phyloP scores from a whole-genome alignment of 1,139 yeast genomes.

The Saccharomyces hybrid region DNA sequence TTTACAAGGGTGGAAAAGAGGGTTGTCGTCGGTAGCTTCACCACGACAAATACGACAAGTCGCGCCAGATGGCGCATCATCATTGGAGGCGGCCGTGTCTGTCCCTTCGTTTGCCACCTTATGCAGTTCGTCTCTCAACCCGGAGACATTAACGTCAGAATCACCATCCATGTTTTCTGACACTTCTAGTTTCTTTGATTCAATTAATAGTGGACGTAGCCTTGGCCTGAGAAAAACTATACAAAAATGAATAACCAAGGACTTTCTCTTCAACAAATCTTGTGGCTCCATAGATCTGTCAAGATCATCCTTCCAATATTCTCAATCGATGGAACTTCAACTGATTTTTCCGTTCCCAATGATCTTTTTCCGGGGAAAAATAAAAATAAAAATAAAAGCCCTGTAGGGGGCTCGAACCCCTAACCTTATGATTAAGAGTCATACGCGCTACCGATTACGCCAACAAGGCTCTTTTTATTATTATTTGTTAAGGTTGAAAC shows the following conservation, averaged over 20 bases:
- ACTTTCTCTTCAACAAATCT: not conserved
- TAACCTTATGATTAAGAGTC: constrained; percentile 42
- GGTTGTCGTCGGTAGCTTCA: constrained; percentile 73
- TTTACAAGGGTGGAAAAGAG: constrained; percentile 84
- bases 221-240: not conserved
- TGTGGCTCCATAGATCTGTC: not conserved
- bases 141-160: not conserved
- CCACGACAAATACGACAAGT: constrained; percentile 92
- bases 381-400: constrained; percentile 23
- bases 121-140: not conserved
- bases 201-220: not conserved
- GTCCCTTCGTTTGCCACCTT: not conserved
- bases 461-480: constrained; percentile 33
- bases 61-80: constrained; percentile 30
- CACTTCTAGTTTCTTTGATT: not conserved
- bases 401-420: constrained; percentile 43
- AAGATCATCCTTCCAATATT: not conserved
- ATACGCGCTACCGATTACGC: constrained; percentile 44
- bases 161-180: not conserved
- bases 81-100: not conserved
- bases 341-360: not conserved
- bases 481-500: no score
- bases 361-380: not conserved
- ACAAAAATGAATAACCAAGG: not conserved
- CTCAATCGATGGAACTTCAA: not conserved